Conservation (phyloP, 306 rosid genomes). For the Rosa lucieae region DNA sequence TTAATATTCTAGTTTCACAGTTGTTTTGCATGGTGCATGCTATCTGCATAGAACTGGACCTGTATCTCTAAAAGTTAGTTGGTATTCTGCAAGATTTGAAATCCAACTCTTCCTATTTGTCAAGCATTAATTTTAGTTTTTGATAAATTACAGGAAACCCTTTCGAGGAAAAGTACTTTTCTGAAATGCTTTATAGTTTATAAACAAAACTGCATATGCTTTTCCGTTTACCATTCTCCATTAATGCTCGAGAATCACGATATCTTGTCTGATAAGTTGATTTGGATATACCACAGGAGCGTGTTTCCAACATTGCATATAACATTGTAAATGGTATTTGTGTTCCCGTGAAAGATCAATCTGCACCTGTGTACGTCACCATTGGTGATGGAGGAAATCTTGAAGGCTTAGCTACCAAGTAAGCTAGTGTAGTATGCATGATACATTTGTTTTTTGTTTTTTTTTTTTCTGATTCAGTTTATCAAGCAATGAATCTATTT, state of each 20-base stretch:
- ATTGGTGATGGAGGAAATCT: conserved; percentile 91
- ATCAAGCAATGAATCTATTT: neutral
- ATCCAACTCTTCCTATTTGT: neutral
- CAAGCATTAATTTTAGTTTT: neutral
- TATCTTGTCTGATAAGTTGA: neutral
- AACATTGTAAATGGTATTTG: conserved; percentile 67
- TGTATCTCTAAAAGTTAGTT: neutral
- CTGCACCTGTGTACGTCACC: conserved; percentile 87
- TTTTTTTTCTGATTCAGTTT: neutral
- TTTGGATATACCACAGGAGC: conserved; percentile 49
- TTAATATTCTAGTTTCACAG: neutral
- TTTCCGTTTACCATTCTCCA: neutral
- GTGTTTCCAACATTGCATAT: conserved; percentile 73
- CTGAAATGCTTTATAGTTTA: neutral
- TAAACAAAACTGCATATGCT: neutral
- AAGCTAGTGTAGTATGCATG: conserved; percentile 3
- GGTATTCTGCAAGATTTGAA: neutral
- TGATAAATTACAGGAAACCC: neutral
- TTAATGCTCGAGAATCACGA: neutral
- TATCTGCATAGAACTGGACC: neutral
- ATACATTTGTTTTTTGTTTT: neutral
- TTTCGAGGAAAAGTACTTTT: neutral
- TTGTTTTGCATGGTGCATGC: neutral
- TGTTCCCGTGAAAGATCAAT: conserved; percentile 60
- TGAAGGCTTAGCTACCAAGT: conserved; percentile 88